phyloP scores from a whole-genome alignment of 1,284 basidiomycete genomes.

The Heterobasidion occidentale region DNA sequence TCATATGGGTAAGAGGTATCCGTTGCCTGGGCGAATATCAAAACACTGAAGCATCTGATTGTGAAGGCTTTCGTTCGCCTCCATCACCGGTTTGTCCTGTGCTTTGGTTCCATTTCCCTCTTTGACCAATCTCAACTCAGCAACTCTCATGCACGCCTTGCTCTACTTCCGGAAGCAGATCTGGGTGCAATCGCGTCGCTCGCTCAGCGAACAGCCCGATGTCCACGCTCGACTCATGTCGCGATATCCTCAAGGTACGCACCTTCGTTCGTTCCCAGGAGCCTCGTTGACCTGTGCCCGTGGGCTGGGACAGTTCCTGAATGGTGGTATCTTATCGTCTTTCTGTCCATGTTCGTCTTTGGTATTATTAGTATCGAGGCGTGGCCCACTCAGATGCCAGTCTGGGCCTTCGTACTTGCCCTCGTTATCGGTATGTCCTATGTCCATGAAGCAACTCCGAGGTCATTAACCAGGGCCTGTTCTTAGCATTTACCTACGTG shows the following conservation, averaged over 20 bases:
- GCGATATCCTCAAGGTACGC: slow-evolving; percentile 49
- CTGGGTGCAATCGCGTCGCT: slow-evolving; percentile 51
- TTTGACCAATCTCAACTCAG: slow-evolving; percentile 36
- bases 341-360: slow-evolving; percentile 41
- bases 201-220: slow-evolving; percentile 69
- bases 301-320: slow-evolving; percentile 17
- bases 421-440: slow-evolving; percentile 33
- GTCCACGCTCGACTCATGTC: slow-evolving; percentile 81
- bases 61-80: slow-evolving; percentile 41
- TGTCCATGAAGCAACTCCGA: slow-evolving; percentile 50
- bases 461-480: slow-evolving; percentile 31
- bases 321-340: slow-evolving; percentile 28
- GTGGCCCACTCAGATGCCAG: slow-evolving; percentile 58
- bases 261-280: slow-evolving; percentile 4
- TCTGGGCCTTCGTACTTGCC: slow-evolving; percentile 45
- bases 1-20: slow-evolving; percentile 24
- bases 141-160: slow-evolving; percentile 66
- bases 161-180: slow-evolving; percentile 68
- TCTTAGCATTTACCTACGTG: slow-evolving; percentile 49
- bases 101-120: not conserved
- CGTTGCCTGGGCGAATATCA: not conserved
- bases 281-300: slow-evolving; percentile 38
- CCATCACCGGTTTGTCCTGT: slow-evolving; percentile 44
- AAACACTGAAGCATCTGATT: not conserved
- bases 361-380: slow-evolving; percentile 62